Conservation (phyloP, 805 yeast species). For the Zygoascus biomembranicola region DNA sequence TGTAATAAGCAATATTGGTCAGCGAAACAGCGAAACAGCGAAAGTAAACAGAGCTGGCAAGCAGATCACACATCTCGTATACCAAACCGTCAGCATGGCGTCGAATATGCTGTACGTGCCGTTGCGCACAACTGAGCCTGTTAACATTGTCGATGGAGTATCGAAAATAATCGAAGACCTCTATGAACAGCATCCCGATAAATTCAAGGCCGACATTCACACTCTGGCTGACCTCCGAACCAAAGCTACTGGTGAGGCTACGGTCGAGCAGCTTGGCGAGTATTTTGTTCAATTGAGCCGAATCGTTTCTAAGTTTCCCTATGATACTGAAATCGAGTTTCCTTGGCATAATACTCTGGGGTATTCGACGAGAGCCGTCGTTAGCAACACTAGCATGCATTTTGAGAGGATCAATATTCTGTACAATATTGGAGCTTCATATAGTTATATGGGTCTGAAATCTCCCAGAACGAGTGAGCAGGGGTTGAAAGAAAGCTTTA, state of each 20-base stretch:
- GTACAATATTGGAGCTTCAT: conserved; percentile 61
- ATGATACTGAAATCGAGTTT: conserved; percentile 45
- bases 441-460: conserved; percentile 46
- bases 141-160: conserved; percentile 35
- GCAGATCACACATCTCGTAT: neutral
- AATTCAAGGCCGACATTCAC: conserved; percentile 33
- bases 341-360: conserved; percentile 71
- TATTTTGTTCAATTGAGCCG: conserved; percentile 17
- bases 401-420: conserved; percentile 57
- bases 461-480: conserved; percentile 38
- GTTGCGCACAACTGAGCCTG: conserved; percentile 36
- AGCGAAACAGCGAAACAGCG: no score
- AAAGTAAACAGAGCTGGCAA: no score
- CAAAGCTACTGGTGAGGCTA: conserved; percentile 1
- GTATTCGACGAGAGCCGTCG: conserved; percentile 42
- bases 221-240: conserved; percentile 27
- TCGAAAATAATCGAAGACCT: conserved; percentile 41
- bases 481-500: conserved; percentile 54
- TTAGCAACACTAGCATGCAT: conserved; percentile 38
- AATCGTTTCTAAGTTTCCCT: conserved; percentile 47
- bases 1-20: no score
- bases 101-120: conserved; percentile 45
- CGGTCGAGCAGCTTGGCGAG: conserved; percentile 6
- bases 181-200: conserved; percentile 36
- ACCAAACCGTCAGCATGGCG: neutral